Evolutionary conservation across 179 eudicot species (phyloP).

Genomic region (Camellia oleifera): DNA sequence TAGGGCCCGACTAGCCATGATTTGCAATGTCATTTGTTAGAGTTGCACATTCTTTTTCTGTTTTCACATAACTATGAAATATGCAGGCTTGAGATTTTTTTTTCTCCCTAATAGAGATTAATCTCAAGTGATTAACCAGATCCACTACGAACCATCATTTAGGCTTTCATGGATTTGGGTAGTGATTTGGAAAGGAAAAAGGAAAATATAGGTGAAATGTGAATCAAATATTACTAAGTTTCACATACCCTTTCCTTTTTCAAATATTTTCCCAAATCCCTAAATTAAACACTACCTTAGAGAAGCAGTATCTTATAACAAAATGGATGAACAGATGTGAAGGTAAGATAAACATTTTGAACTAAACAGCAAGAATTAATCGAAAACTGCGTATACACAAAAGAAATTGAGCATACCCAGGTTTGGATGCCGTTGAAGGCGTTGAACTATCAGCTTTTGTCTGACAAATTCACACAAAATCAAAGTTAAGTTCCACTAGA

Average conservation of each 20-base stretch:
- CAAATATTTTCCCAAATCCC: too few species aligned
- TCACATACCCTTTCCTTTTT: too few species aligned
- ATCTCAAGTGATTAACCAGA: background rate
- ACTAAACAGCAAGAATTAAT: background rate
- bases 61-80: background rate
- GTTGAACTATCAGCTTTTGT: conserved; percentile 49
- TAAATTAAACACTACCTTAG: background rate
- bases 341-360: background rate
- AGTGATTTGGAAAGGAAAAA: too few species aligned
- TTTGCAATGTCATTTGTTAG: background rate
- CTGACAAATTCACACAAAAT: conserved; percentile 24
- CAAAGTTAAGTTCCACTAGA: background rate
- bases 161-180: too few species aligned
- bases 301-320: background rate
- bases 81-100: conserved; percentile 3
- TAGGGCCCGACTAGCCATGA: background rate
- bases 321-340: background rate
- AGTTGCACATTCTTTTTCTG: background rate
- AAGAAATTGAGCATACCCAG: conserved; percentile 47
- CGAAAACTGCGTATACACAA: conserved; percentile 5
- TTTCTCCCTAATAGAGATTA: background rate
- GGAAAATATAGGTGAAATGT: too few species aligned
- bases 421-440: conserved; percentile 49
- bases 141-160: background rate
- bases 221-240: too few species aligned